Evolutionary conservation across 805 yeast genomes (phyloP), one percentile per base, ranked within the genome.

Genomic region (Yamadazyma tumulicola): DNA sequence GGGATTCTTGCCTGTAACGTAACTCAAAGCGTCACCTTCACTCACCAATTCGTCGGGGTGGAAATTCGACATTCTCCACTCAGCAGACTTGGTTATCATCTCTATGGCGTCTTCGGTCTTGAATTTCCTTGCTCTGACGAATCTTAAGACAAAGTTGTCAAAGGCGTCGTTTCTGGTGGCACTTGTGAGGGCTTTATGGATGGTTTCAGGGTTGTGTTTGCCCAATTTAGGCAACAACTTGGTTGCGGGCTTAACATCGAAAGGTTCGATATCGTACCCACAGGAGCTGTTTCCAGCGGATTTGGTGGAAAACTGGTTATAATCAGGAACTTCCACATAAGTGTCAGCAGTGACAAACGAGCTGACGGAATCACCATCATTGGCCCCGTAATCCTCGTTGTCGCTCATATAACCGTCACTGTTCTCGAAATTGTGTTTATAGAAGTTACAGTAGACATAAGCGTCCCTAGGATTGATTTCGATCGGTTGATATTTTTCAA

Each of bases 61-160:
- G 37, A 70, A 69, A 42, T 75, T 83, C 26, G 70, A 67, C 11
- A 65, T 43, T 53, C 97, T 77, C 95, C 96, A 89, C 42, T 74
- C 68, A 46, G 86, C 55, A 5, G 94, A 80, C 42, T 73, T 67
- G n/a, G 81, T 69, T 32, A 86, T 51, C 95, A 88, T 87, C 14
- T 67, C 64, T 37, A 85, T 54, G 0, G 87, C 71, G 50, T 79
- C 75, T 46, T 77, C 81, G 15, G 79, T 69, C 45, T 83, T 77
- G 81, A 87, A 87, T 61, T 87, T 87, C 61, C 96, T 79, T 24
- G 96, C 96, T 47, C 95, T 72, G 17, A 85, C 60, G 50, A 82
- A 89, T 49, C 95, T 74, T 51, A 89, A 67, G 19, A 86, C 32
- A 46, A 81, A 59, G 48, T 84, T 81, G 58, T 93, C 99, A 3